Percentiles rank a stretch among this genome's conserved stretches.
phyloP scores from a whole-genome alignment of 257 asterid genomes.

The Primulina eburnea region DNA sequence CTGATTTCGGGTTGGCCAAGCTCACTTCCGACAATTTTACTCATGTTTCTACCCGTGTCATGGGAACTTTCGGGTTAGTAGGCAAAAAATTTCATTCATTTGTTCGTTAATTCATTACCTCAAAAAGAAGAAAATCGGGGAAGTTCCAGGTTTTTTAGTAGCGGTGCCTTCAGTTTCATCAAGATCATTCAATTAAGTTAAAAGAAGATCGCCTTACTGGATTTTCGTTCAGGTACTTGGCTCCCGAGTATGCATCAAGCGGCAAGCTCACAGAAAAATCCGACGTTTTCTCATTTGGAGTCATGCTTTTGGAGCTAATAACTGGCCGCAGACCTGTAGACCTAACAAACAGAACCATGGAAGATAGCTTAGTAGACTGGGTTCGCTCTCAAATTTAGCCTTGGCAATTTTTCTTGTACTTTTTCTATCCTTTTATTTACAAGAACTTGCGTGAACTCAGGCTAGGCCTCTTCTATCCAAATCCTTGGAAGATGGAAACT shows the following conservation, averaged over 20 bases:
- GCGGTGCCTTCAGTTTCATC: too few relatives aligned
- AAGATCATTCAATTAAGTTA: too few relatives aligned
- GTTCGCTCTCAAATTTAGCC: conserved; percentile 32
- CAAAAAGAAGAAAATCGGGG: too few relatives aligned
- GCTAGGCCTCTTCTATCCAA: conserved; percentile 68
- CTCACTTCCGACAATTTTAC: conserved; percentile 78
- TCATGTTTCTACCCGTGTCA: conserved; percentile 93
- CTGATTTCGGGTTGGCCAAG: conserved; percentile 96
- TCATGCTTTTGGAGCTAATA: conserved; percentile 83
- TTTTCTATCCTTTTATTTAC: too few relatives aligned
- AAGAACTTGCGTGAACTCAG: conserved; percentile 26
- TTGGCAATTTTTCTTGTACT: not conserved
- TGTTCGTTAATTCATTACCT: too few relatives aligned
- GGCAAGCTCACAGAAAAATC: conserved; percentile 86
- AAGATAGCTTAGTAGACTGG: conserved; percentile 94
- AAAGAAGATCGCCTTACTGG: too few relatives aligned
- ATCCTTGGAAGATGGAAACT: conserved; percentile 64
- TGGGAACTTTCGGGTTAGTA: conserved; percentile 74
- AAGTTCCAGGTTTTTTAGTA: too few relatives aligned
- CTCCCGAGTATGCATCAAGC: conserved; percentile 95
- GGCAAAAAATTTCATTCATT: too few relatives aligned
- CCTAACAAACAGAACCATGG: conserved; percentile 43
- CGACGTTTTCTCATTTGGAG: conserved; percentile 90
- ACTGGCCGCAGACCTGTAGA: conserved; percentile 74
- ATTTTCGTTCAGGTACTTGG: conserved; percentile 48